Evolutionary conservation across 495 filamentous ascomycete genomes (phyloP).

Genomic region (Glutinoglossum americanum): DNA sequence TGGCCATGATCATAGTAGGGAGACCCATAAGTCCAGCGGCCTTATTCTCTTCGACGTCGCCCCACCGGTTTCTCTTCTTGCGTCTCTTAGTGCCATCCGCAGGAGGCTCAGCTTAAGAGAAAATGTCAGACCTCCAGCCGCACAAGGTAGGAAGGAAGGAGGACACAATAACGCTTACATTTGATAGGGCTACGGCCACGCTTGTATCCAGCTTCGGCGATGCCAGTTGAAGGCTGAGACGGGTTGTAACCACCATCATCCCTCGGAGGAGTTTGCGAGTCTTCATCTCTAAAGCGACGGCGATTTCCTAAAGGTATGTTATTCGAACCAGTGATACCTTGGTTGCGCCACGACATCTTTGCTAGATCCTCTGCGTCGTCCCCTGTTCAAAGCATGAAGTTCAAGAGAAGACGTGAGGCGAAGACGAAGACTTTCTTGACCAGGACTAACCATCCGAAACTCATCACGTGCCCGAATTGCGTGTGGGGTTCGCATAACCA

Average conservation of each 20-base stretch:
- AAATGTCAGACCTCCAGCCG: neutral
- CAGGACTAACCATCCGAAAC: no score
- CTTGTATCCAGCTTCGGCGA: conserved; percentile 31
- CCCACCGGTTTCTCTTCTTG: conserved; percentile 98
- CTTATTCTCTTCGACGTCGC: conserved; percentile 89
- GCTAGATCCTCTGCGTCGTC: neutral
- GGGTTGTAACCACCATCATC: conserved; percentile 39
- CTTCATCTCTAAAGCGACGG: conserved; percentile 60
- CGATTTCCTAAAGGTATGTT: conserved; percentile 83
- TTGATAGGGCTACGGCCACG: conserved; percentile 56
- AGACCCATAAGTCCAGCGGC: conserved; percentile 94
- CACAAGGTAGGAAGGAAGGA: neutral
- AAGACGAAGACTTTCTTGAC: no score
- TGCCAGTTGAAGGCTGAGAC: conserved; percentile 24
- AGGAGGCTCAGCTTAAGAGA: conserved; percentile 22
- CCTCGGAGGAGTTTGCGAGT: conserved; percentile 12
- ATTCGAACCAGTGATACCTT: conserved; percentile 96
- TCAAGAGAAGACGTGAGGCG: neutral
- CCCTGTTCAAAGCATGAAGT: neutral
- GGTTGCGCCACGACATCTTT: conserved; percentile 75
- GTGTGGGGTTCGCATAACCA: no score
- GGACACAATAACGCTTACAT: conserved; percentile 20
- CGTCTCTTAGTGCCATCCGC: conserved; percentile 58
- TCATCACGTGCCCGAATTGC: no score
- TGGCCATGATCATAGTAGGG: conserved; percentile 82